Evolutionary conservation across 2,329 filamentous ascomycete genomes (phyloP).

Genomic region (Pleurostoma richardsiae): DNA sequence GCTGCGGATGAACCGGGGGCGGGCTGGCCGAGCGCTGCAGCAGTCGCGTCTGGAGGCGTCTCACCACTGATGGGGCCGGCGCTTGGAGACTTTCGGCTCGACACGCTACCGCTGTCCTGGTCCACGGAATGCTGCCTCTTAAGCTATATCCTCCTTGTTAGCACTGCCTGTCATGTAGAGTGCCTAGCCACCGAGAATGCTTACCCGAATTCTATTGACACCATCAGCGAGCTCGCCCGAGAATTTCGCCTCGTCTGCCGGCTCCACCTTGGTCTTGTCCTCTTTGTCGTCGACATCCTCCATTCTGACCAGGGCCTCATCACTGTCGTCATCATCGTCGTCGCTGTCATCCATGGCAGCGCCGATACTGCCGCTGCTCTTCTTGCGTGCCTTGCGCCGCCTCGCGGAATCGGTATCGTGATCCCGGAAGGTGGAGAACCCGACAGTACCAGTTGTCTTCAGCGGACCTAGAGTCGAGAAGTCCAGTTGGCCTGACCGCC

Average conservation of each 20-base stretch:
- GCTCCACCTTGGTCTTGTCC: conserved; percentile 49
- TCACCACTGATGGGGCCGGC: conserved; percentile 32
- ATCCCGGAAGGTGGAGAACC: conserved; percentile 85
- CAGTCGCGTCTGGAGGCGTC: conserved; percentile 32
- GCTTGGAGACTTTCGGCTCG: conserved; percentile 39
- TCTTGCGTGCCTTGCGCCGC: conserved; percentile 57
- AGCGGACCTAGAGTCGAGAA: conserved; percentile 81
- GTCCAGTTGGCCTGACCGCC: conserved; percentile 77
- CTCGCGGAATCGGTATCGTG: conserved; percentile 48
- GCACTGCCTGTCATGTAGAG: background rate
- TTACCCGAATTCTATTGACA: conserved; percentile 75
- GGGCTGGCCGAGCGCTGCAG: conserved; percentile 5
- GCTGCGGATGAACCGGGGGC: conserved; percentile 19
- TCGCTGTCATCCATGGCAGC: conserved; percentile 65
- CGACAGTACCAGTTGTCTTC: conserved; percentile 81
- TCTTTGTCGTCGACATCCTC: conserved; percentile 61
- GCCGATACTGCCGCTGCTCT: conserved; percentile 52
- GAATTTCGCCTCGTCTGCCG: conserved; percentile 66
- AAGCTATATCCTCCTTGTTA: conserved; percentile 45
- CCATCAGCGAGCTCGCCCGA: conserved; percentile 74
- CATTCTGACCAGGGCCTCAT: conserved; percentile 58
- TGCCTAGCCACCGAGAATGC: conserved; percentile 15
- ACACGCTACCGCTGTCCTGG: conserved; percentile 43
- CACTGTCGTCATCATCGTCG: conserved; percentile 69
- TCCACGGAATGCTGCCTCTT: conserved; percentile 77